Conservation (phyloP, 345 rosid species). For the Eucalyptus leucophloia region DNA sequence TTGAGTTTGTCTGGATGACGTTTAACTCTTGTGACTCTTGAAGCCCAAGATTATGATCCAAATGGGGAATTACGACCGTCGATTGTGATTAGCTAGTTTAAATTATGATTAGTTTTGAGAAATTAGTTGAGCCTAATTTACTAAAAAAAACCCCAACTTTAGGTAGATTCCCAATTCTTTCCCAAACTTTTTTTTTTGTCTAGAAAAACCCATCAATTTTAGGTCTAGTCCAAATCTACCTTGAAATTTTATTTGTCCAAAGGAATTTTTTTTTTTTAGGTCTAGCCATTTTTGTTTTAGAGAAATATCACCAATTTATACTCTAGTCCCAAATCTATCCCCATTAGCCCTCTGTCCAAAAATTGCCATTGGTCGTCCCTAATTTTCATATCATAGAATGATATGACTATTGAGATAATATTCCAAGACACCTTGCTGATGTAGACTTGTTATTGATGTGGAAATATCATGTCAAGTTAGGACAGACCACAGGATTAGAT, state of each 20-base stretch:
- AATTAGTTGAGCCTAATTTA: not conserved
- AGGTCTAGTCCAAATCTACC: not conserved
- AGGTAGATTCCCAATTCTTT: rapidly evolving
- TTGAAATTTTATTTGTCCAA: no score
- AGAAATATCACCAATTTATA: not conserved
- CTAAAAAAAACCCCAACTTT: not conserved
- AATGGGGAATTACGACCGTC: not conserved
- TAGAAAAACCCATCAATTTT: not conserved
- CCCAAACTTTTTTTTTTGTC: not conserved
- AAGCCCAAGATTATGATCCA: not conserved
- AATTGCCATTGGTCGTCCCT: not conserved
- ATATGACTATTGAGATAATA: not conserved
- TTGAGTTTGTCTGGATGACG: not conserved
- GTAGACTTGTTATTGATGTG: not conserved
- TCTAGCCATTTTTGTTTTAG: not conserved
- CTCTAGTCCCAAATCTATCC: not conserved
- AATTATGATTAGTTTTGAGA: not conserved
- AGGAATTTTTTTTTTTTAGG: no score
- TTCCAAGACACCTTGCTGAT: not conserved
- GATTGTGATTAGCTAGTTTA: not conserved
- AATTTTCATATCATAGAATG: not conserved
- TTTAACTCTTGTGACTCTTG: not conserved
- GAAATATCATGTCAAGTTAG: not conserved
- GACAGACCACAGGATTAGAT: rapidly evolving
- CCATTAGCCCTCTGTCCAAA: not conserved